phyloP scores from a whole-genome alignment of 2,329 filamentous ascomycete species.

The Fusarium robinianum region DNA sequence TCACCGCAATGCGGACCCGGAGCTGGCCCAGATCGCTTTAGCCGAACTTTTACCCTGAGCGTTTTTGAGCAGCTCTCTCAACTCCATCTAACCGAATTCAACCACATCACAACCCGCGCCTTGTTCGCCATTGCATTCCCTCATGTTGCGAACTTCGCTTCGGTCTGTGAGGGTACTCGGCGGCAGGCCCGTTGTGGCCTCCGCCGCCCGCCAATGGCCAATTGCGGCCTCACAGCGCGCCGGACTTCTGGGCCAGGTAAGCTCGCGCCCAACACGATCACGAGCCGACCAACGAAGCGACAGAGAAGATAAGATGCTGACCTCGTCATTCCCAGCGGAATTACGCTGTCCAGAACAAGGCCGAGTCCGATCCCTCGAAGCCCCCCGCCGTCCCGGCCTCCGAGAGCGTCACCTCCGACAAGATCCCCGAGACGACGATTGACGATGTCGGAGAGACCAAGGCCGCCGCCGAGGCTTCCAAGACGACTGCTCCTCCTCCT shows the following conservation, averaged over 20 bases:
- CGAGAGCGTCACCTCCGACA: slow-evolving; percentile 56
- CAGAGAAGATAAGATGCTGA: slow-evolving; percentile 40
- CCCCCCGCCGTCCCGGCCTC: slow-evolving; percentile 58
- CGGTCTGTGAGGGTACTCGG: slow-evolving; percentile 65
- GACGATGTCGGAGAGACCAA: slow-evolving; percentile 46
- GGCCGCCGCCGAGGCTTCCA: slow-evolving; percentile 47
- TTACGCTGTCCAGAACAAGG: slow-evolving; percentile 60
- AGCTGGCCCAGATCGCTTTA: slow-evolving; percentile 47
- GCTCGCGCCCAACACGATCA: slow-evolving; percentile 44
- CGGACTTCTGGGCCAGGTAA: slow-evolving; percentile 39
- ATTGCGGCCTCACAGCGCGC: slow-evolving; percentile 43
- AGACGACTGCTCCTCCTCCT: slow-evolving; percentile 41
- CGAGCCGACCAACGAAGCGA: too few species aligned
- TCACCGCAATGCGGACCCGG: slow-evolving; percentile 28
- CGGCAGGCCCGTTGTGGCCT: slow-evolving; percentile 57
- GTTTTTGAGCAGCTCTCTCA: slow-evolving; percentile 47
- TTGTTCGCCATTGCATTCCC: slow-evolving; percentile 54
- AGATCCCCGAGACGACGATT: slow-evolving; percentile 46
- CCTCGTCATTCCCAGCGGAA: slow-evolving; percentile 52
- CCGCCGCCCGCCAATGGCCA: slow-evolving; percentile 64
- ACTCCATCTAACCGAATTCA: slow-evolving; percentile 40
- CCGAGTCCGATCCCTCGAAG: slow-evolving; percentile 53
- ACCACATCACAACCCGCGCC: slow-evolving; percentile 39
- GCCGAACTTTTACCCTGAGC: slow-evolving; percentile 52
- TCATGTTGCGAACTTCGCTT: slow-evolving; percentile 72